Conservation (phyloP, 148 eudicot genomes). For the Heliamphora exappendiculata region DNA sequence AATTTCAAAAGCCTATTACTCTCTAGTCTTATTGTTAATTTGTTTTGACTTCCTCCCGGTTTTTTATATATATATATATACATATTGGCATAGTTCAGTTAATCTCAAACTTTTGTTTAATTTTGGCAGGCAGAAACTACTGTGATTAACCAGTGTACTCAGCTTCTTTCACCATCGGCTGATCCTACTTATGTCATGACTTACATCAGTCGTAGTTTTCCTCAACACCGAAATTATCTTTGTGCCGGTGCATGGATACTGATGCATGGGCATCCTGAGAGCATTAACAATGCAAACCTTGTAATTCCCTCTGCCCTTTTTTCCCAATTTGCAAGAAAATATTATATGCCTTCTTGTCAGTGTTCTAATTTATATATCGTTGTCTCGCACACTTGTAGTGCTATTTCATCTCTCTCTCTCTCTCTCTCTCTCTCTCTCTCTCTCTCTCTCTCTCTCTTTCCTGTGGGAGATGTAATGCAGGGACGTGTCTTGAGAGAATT, state of each 20-base stretch:
- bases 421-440: slow-evolving; percentile 6
- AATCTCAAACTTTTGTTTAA: neutral
- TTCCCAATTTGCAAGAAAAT: neutral
- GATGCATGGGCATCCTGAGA: slow-evolving; percentile 91
- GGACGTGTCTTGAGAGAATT: slow-evolving; percentile 84
- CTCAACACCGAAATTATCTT: slow-evolving; percentile 76
- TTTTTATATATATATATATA: no score
- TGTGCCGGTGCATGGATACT: slow-evolving; percentile 99
- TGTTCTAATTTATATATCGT: neutral
- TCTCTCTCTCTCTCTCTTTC: slow-evolving; percentile 8
- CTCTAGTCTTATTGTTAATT: neutral
- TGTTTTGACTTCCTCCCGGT: neutral
- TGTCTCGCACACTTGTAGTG: no score
- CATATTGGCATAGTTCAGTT: neutral
- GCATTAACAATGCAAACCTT: slow-evolving; percentile 74
- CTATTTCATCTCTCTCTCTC: neutral
- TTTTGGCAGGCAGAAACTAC: slow-evolving; percentile 86
- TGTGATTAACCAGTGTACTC: slow-evolving; percentile 87
- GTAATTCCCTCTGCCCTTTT: slow-evolving; percentile 27
- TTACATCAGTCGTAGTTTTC: slow-evolving; percentile 79
- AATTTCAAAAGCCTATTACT: neutral
- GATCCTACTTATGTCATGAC: slow-evolving; percentile 78
- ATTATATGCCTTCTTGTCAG: slow-evolving; percentile 6
- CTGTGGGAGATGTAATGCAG: slow-evolving; percentile 27
- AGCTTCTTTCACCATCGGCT: slow-evolving; percentile 83